Conservation (phyloP, 768 basidiomycete species). For the Boletus reticuloceps region DNA sequence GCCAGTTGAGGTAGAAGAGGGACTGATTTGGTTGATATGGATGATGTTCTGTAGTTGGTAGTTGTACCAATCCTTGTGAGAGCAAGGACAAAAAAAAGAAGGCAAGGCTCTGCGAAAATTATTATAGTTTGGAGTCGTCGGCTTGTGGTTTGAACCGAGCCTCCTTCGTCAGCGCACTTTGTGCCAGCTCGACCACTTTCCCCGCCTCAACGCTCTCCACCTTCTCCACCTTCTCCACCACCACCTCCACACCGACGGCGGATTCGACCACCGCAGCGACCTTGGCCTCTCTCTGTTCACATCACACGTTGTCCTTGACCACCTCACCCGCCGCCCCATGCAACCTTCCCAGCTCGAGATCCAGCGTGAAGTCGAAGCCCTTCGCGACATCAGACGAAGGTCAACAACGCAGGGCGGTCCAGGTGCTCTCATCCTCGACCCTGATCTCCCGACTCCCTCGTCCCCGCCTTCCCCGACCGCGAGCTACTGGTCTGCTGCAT, state of each 20-base stretch:
- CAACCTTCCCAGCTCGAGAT: constrained; percentile 85
- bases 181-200: background rate
- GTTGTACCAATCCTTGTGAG: background rate
- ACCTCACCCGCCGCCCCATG: constrained; percentile 32
- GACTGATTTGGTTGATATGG: constrained; percentile 21
- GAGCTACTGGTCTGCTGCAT: constrained; percentile 46
- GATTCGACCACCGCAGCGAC: background rate
- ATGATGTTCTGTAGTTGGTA: constrained; percentile 18
- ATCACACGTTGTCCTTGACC: constrained; percentile 14
- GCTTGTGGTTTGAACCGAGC: background rate
- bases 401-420: constrained; percentile 74
- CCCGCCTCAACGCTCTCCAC: background rate
- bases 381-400: constrained; percentile 80
- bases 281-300: constrained; percentile 1
- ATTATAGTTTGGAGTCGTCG: no score
- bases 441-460: constrained; percentile 81
- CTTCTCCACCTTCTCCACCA: background rate
- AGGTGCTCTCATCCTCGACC: constrained; percentile 82
- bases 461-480: constrained; percentile 57
- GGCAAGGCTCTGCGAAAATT: no score
- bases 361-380: constrained; percentile 80
- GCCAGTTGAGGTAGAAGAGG: constrained; percentile 7
- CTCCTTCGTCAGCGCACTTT: constrained; percentile 1
- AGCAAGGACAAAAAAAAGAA: background rate
- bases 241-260: constrained; percentile 4